These are phyloP conservation scores for Asterophora parasitica DNA, from an alignment of 768 basidiomycete genomes.

Conservation along the genomic window DNA sequence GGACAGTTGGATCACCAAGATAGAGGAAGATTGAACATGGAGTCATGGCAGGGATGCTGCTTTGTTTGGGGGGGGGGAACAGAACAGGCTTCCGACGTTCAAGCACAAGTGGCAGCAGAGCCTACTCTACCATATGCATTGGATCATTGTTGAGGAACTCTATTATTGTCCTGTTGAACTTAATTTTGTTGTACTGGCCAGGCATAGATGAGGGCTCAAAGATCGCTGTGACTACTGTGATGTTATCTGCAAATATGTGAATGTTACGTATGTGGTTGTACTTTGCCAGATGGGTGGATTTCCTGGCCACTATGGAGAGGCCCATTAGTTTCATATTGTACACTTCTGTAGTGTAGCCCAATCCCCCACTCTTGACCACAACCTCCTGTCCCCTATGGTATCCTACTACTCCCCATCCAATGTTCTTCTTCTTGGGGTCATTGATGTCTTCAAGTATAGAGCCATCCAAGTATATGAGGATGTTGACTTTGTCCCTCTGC, in stretches of 20 bases:
- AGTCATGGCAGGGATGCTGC: too few relatives aligned
- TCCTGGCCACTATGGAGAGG: conserved; percentile 14
- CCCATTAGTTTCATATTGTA: conserved; percentile 24
- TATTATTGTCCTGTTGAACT: background rate
- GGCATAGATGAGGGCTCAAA: conserved; percentile 14
- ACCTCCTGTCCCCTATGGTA: conserved; percentile 16
- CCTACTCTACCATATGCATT: too few relatives aligned
- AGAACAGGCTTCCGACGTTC: too few relatives aligned
- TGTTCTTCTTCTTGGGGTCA: conserved; percentile 5
- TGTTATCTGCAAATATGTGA: conserved; percentile 19
- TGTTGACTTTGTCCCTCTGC: too few relatives aligned
- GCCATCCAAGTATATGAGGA: conserved; percentile 1
- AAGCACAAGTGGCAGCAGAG: too few relatives aligned
- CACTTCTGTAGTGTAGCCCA: conserved; percentile 22
- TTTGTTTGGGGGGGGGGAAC: too few relatives aligned
- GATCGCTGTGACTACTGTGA: conserved; percentile 8
- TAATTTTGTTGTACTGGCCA: conserved; percentile 13
- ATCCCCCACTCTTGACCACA: conserved; percentile 9
- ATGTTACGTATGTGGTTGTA: conserved; percentile 15
- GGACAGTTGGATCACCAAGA: too few relatives aligned
- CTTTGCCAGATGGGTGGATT: conserved; percentile 5
- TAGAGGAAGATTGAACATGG: too few relatives aligned
- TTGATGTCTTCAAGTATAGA: conserved; percentile 7
- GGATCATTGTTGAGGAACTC: background rate
- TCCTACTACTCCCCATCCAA: conserved; percentile 16